phyloP scores from a whole-genome alignment of 2,329 filamentous ascomycete genomes.

The Penicillium glabrum region DNA sequence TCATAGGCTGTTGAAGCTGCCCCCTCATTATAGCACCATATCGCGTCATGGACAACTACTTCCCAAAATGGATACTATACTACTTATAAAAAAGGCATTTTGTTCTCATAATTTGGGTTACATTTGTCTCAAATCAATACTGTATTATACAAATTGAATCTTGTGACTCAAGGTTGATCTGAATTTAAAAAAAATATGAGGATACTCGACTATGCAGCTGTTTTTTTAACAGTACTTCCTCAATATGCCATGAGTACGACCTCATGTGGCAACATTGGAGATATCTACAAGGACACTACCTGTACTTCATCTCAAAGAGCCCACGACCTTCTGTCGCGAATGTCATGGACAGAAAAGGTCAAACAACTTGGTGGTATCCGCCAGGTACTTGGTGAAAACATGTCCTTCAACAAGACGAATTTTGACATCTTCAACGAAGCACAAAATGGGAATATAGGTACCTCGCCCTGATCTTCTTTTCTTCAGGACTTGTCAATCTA shows the following conservation, averaged over 20 bases:
- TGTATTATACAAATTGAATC: neutral
- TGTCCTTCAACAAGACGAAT: neutral
- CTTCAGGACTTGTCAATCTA: neutral
- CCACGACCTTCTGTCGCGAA: neutral
- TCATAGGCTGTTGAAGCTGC: neutral
- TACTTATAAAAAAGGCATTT: neutral
- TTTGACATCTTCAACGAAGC: neutral
- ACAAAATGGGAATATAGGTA: constrained; percentile 1
- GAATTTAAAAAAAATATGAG: neutral
- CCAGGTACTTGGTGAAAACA: neutral
- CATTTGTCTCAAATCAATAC: neutral
- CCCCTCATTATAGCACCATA: neutral
- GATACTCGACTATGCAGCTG: neutral
- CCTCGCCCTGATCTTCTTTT: neutral
- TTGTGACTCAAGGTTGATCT: neutral
- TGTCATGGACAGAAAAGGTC: constrained; percentile 1
- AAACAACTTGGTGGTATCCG: constrained; percentile 2
- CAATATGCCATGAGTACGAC: neutral
- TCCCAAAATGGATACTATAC: neutral
- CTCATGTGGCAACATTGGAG: neutral
- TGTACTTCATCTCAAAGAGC: neutral
- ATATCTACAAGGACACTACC: neutral
- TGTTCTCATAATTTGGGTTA: neutral
- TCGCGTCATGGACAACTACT: neutral
- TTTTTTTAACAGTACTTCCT: neutral